Base-by-base conservation (phyloP, 2,329 filamentous ascomycete genomes). In the Coleophoma eucalyptorum region DNA sequence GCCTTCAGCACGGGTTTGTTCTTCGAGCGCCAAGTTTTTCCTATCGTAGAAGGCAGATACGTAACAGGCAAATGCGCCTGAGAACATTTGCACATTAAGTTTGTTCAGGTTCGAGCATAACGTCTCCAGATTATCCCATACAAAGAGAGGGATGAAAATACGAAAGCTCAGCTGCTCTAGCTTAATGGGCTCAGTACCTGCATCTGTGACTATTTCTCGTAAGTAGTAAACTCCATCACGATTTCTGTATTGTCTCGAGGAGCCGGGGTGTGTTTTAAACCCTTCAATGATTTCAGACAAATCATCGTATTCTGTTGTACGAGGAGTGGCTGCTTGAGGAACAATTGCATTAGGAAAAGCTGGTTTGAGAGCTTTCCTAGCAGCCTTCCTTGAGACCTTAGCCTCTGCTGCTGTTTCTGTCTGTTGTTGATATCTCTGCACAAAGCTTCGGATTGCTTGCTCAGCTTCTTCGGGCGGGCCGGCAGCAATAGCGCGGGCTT, bases 101-200 rank as follows among this genome's bases (percentile, higher is more conserved):
- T 26, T 26, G 16, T 18, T 42, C 21, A 42, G 40, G 40, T 21
- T 42, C 12, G 40, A 18, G 20, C 20, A 32, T 18, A 49, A 21
- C 18, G 49, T 40, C 3, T 41, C 34, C 5, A 48, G 18, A 20
- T 54, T 56, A 7, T 41, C 44, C 33, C 20, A 45, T 15, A 56
- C 13, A n/a, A 56, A 37, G 19, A 31, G 21, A 19, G 32, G 44
- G 31, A 43, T 19, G 21, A 56, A 48, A 12, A 46, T 44, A n/a
- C 31, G 32, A 21, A 43, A 34, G n/a, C 31, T 46, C 20, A 54
- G 43, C 18, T 56, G n/a, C 32, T 52, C 18, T 21, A 48, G 7
- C 31, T 20, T 20, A 42, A 56, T 54, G 3, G 48, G 54, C n/a
- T 45, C 40, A n/a, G 43, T 44, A 40, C 52, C 32, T 21, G 10